phyloP scores from a whole-genome alignment of 2,329 filamentous ascomycete species.

The Ophiocordyceps camponoti-saundersi region DNA sequence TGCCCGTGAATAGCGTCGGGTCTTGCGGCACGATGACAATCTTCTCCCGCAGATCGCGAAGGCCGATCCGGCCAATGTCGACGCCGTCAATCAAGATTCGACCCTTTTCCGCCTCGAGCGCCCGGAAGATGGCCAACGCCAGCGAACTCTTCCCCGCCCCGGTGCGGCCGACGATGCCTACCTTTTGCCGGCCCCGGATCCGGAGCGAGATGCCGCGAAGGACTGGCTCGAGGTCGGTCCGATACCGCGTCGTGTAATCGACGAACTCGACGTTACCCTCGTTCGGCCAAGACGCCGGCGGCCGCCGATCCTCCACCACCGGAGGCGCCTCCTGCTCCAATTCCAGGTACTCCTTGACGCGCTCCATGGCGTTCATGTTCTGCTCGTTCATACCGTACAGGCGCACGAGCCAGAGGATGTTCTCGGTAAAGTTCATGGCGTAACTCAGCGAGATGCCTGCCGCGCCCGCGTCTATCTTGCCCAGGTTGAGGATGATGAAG shows the following conservation, averaged over 20 bases:
- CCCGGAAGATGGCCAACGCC: constrained; percentile 82
- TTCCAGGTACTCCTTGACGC: constrained; percentile 92
- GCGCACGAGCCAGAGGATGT: constrained; percentile 88
- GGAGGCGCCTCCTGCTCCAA: constrained; percentile 82
- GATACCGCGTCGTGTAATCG: constrained; percentile 77
- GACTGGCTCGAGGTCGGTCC: constrained; percentile 73
- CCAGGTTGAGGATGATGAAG: constrained; percentile 74
- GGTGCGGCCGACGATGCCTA: constrained; percentile 89
- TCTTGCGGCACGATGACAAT: constrained; percentile 98
- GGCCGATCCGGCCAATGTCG: constrained; percentile 77
- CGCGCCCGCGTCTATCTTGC: constrained; percentile 72
- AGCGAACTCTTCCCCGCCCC: constrained; percentile 94
- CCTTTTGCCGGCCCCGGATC: constrained; percentile 74
- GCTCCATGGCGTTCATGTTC: constrained; percentile 98
- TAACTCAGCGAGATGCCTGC: constrained; percentile 91
- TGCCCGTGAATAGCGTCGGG: constrained; percentile 84
- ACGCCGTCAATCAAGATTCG: constrained; percentile 81
- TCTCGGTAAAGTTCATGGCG: constrained; percentile 92
- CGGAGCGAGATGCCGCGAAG: constrained; percentile 72
- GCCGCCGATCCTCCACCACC: constrained; percentile 62
- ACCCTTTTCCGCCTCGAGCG: constrained; percentile 77
- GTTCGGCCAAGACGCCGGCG: constrained; percentile 67
- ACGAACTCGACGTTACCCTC: constrained; percentile 77
- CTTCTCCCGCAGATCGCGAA: constrained; percentile 82
- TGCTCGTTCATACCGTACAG: constrained; percentile 92